Conservation (phyloP, 805 yeast genomes). For the Saturnispora galanensis region DNA sequence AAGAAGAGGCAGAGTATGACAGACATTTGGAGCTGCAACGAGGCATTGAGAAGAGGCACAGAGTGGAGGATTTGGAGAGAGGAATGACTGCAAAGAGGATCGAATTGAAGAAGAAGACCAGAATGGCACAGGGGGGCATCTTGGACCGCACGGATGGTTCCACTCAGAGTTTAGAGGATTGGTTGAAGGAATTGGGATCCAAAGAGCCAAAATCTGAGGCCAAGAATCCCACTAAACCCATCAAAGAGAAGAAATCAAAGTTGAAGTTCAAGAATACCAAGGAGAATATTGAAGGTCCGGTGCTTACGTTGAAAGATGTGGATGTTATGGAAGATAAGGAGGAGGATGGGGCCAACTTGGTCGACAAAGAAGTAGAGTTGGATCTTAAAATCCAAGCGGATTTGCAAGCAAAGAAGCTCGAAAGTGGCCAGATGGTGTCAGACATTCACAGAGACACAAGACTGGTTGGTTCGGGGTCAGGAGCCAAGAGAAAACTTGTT, state of each 20-base stretch:
- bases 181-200: conserved; percentile 24
- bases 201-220: no score
- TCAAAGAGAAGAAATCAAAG: conserved; percentile 3
- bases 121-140: conserved; percentile 19
- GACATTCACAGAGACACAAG: conserved; percentile 18
- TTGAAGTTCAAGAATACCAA: no score
- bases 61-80: conserved; percentile 16
- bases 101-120: conserved; percentile 17
- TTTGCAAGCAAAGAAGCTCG: conserved; percentile 16
- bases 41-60: conserved; percentile 26
- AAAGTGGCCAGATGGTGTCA: conserved; percentile 22
- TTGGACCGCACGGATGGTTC: conserved; percentile 18
- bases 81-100: conserved; percentile 12
- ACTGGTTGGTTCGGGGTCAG: conserved; percentile 12
- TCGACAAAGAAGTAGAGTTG: conserved; percentile 26
- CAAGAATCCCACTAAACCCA: not conserved
- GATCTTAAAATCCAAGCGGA: conserved; percentile 16
- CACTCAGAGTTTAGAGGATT: conserved; percentile 27
- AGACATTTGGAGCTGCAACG: conserved; percentile 29
- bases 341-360: conserved; percentile 20
- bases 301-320: not conserved
- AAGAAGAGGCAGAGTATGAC: conserved; percentile 25
- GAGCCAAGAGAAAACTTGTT: conserved; percentile 10
- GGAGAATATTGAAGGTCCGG: no score
- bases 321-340: not conserved